Conservation (phyloP, 371 early-diverging fungal genomes). For the Mucor velutinosus region DNA sequence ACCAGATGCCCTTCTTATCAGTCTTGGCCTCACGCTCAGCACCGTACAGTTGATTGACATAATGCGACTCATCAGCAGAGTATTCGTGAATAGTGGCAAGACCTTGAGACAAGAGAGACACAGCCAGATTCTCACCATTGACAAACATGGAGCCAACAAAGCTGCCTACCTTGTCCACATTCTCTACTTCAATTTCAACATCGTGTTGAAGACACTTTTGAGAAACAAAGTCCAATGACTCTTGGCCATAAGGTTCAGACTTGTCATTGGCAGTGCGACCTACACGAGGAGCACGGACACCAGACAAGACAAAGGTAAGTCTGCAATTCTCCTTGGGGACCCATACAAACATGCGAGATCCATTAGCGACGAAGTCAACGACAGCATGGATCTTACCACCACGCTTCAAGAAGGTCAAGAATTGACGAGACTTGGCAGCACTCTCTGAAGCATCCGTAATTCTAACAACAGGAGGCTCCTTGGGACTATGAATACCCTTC, state of each 20-base stretch:
- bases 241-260: slow-evolving; percentile 88
- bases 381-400: slow-evolving; percentile 73
- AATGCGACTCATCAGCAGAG: slow-evolving; percentile 81
- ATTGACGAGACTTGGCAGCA: slow-evolving; percentile 82
- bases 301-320: slow-evolving; percentile 82
- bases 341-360: slow-evolving; percentile 81
- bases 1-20: slow-evolving; percentile 61
- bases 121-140: slow-evolving; percentile 67
- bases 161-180: slow-evolving; percentile 86
- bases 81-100: slow-evolving; percentile 82
- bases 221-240: slow-evolving; percentile 74
- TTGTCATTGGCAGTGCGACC: slow-evolving; percentile 68
- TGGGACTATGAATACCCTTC: slow-evolving; percentile 80
- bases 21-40: slow-evolving; percentile 82
- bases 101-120: slow-evolving; percentile 75
- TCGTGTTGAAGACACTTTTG: slow-evolving; percentile 85
- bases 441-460: slow-evolving; percentile 74
- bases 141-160: slow-evolving; percentile 87
- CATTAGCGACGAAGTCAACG: slow-evolving; percentile 86
- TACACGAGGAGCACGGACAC: slow-evolving; percentile 74
- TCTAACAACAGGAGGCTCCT: slow-evolving; percentile 72
- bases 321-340: slow-evolving; percentile 87
- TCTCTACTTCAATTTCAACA: slow-evolving; percentile 86
- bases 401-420: slow-evolving; percentile 83
- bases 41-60: slow-evolving; percentile 68